Base-by-base conservation (phyloP, 2,329 filamentous ascomycete genomes). In the Tympanopsis confertula region DNA sequence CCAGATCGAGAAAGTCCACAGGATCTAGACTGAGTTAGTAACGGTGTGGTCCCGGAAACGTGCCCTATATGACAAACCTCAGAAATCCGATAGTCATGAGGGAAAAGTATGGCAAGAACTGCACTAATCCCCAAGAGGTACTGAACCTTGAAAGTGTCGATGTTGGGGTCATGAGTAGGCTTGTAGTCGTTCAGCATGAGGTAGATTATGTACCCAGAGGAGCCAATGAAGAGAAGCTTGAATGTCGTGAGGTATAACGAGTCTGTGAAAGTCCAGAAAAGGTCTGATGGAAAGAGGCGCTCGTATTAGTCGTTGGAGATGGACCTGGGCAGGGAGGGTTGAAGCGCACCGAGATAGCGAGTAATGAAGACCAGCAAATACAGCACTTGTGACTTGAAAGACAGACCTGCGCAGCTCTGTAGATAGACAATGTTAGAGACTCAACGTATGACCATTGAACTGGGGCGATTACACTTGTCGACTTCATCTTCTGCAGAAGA, bases 1-100 rank as follows among this genome's bases (percentile, higher is more conserved):
- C 91, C 91, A 98, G 59, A 98, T 95, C 38, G 84, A 93, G 61
- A 96, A 98, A 17, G 91, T 83, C 91, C 91, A 98, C 36, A 93
- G 71, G 44, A 98, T 86, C 75, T 33, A 7, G 15, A 18, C 10
- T 7, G 15, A 12, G 30, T 33, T 17, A 33, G 15, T 26, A 26
- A 10, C n/a, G n/a, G n/a, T n/a, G n/a, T n/a, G n/a, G n/a, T n/a
- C n/a, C n/a, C n/a, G n/a, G n/a, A n/a, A n/a, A n/a, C n/a, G n/a
- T n/a, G n/a, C n/a, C n/a, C n/a, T n/a, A n/a, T n/a, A n/a, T n/a
- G n/a, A 33, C 30, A 10, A 17, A 33, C 30, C 30, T 95, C 89
- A 19, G 77, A 74, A 24, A 82, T 49, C 4, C 74, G 82, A 64
- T 94, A 98, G 53, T 80, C 72, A 65, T 89, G 88, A 1, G 91